These are phyloP conservation scores for Umbilicus rupestris DNA, from an alignment of 164 flowering plant species.

Conservation along the genomic window DNA sequence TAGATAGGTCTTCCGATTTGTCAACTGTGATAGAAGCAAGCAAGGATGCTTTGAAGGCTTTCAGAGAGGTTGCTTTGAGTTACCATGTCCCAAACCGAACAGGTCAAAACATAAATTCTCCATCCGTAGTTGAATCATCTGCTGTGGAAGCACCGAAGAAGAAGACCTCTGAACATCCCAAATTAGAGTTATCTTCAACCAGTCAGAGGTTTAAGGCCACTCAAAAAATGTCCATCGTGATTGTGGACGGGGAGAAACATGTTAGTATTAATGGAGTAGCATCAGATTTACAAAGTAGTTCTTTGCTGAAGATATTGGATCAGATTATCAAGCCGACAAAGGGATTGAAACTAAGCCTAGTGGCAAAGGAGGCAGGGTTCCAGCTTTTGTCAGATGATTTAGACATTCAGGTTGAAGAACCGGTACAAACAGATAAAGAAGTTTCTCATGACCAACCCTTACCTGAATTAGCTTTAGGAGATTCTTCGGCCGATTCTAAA, in stretches of 20 bases:
- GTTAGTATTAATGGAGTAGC: slow-evolving; percentile 32
- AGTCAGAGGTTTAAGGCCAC: slow-evolving; percentile 21
- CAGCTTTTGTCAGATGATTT: slow-evolving; percentile 79
- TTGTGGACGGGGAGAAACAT: slow-evolving; percentile 45
- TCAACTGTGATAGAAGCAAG: slow-evolving; percentile 39
- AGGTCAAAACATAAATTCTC: slow-evolving; percentile 14
- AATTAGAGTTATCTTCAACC: slow-evolving; percentile 18
- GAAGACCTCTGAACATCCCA: slow-evolving; percentile 21
- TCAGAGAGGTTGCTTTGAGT: slow-evolving; percentile 46
- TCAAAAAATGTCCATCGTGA: slow-evolving; percentile 52
- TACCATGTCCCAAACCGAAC: slow-evolving; percentile 18
- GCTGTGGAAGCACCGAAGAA: slow-evolving; percentile 16
- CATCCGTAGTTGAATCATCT: slow-evolving; percentile 12
- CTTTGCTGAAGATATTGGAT: slow-evolving; percentile 53
- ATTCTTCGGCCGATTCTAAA: slow-evolving; percentile 10
- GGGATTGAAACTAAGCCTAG: slow-evolving; percentile 45
- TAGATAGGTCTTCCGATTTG: slow-evolving; percentile 76
- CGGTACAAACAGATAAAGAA: slow-evolving; percentile 18
- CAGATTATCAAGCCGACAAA: slow-evolving; percentile 47
- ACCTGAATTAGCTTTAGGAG: slow-evolving; percentile 17
- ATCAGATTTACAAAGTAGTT: slow-evolving; percentile 34
- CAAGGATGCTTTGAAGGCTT: slow-evolving; percentile 43
- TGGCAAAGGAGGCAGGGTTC: slow-evolving; percentile 75
- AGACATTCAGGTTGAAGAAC: slow-evolving; percentile 38
- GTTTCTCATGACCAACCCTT: slow-evolving; percentile 21